Percentiles rank a stretch among this genome's conserved stretches.
Conservation (phyloP, 2,329 filamentous ascomycete genomes). For the Sporothrix curviconia region DNA sequence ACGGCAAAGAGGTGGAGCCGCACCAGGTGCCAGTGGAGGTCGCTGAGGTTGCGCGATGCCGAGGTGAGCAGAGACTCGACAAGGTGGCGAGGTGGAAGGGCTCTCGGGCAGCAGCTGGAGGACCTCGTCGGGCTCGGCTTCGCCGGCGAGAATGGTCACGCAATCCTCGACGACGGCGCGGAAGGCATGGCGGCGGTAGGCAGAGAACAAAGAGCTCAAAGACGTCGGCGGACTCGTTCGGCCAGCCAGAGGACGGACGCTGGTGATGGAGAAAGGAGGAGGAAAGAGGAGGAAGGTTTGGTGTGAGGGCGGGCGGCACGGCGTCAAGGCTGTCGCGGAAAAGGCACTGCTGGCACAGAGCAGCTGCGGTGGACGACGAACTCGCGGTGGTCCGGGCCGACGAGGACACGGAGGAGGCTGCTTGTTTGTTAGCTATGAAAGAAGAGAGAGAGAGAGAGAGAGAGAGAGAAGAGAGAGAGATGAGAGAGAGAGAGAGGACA, state of each 20-base stretch:
- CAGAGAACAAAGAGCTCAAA: conserved; percentile 49
- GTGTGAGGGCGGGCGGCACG: conserved; percentile 22
- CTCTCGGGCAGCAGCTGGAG: neutral
- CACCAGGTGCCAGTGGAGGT: conserved; percentile 50
- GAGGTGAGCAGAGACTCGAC: too few relatives aligned
- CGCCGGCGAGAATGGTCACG: conserved; percentile 24
- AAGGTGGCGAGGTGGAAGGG: neutral
- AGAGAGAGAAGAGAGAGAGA: neutral
- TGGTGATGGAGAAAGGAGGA: neutral
- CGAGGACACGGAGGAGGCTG: conserved; percentile 25
- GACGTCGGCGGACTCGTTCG: conserved; percentile 43
- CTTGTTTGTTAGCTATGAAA: neutral
- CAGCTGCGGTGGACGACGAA: conserved; percentile 30
- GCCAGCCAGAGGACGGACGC: conserved; percentile 33
- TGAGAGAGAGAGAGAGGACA: too few relatives aligned
- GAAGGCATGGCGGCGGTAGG: conserved; percentile 41
- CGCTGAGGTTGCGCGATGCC: conserved; percentile 25
- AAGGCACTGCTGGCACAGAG: conserved; percentile 42
- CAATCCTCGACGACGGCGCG: conserved; percentile 37
- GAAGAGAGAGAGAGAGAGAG: neutral
- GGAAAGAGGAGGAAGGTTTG: neutral
- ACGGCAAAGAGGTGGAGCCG: conserved; percentile 53
- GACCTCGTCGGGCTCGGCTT: conserved; percentile 9
- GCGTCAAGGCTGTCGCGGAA: conserved; percentile 42
- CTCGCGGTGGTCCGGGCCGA: conserved; percentile 26